Evolutionary conservation across 805 yeast genomes (phyloP), one percentile per base, ranked within the genome.

Genomic region (Saccharomycopsis synnaedendra): DNA sequence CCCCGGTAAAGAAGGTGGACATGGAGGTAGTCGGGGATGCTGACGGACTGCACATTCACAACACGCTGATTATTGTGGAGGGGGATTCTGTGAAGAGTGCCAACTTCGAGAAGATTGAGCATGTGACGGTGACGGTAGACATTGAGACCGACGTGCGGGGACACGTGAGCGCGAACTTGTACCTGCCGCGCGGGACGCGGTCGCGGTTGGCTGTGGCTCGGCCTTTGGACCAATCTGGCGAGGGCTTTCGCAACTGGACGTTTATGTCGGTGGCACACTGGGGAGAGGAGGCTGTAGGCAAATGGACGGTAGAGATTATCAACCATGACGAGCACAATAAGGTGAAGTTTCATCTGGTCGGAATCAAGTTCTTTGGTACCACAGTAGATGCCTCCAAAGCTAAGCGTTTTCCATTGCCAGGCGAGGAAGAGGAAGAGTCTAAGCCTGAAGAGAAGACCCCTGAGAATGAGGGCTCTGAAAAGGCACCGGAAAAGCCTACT

Each of bases 231-330:
- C 54, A 49, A 5, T 69, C 78, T 4, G 53, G 56, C 1, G 67
- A 60, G 1, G 95, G 96, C 0, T 83, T 86, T 54, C 56, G 60
- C 4, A 71, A 83, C 55, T 93, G 98, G 98, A 84, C 85, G 1
- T 93, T 93, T 60, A 86, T 89, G 86, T 76, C 90, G 7, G 97
- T 93, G n/a, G 97, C 95, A 1, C 97, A 93, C 62, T 93, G 97
- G 97, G 96, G 96, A 38, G 89, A 82, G 56, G 43, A 60, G 2
- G 90, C 89, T 3, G 64, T 64, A 30, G 99, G 99, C 7, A 77
- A 74, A 4, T 93, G 98, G 98, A 77, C 64, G 36, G 57, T 93
- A 19, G 76, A 72, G 54, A 89, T 89, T 1, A 58, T 61, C n/a
- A 72, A 75, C 44, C 64, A 65, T 37, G 63, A 60, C 19, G 67